Evolutionary conservation across 2,329 filamentous ascomycete genomes (phyloP), one percentile per base, ranked within the genome.

Genomic region (Malbranchea cinnamomea): DNA sequence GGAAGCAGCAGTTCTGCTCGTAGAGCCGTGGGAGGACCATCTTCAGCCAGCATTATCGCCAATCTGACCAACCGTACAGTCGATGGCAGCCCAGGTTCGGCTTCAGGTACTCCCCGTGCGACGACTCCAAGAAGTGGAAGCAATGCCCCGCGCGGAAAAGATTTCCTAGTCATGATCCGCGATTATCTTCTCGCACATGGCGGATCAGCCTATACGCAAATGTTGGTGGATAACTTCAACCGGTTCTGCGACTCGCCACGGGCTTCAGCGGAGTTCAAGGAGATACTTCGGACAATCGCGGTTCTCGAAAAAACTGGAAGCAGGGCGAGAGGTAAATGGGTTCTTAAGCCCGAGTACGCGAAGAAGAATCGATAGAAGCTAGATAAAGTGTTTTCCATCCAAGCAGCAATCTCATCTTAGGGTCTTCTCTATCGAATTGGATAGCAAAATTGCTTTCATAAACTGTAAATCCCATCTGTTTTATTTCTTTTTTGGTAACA

Each of bases 141-240:
- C 12, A 27, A 8, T 13, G 24, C 31, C 23, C 45, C 69, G 19
- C 56, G 58, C 30, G 64, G 66, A 0, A 70, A 65, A 35, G 74
- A 82, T 35, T 82, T 82, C 43, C 63, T 72, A 41, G 63, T 62
- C 28, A 63, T 80, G 62, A 91, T 94, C 33, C 74, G 76, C 22
- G 70, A 77, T 23, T 95, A 84, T 43, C 74, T 95, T 40, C 65
- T 67, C 25, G 65, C 71, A 14, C 83, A 91, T 33, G 79, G 80
- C 6, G 84, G 84, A 3, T 68, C 71, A 19, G 81, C 80, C 4
- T 74, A 81, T 4, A 85, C 79, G 23, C 83, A 91, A 57, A 76
- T 83, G 63, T 56, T 94, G 25, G 78, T 93, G 14, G 80, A 92
- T 45, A 83, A 93, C 46, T 95, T 94, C 53, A 82, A 85, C 52